Evolutionary conservation across 139 green algal genomes (phyloP), one percentile per base, ranked within the genome.

Genomic region (Chlorella sp.): DNA sequence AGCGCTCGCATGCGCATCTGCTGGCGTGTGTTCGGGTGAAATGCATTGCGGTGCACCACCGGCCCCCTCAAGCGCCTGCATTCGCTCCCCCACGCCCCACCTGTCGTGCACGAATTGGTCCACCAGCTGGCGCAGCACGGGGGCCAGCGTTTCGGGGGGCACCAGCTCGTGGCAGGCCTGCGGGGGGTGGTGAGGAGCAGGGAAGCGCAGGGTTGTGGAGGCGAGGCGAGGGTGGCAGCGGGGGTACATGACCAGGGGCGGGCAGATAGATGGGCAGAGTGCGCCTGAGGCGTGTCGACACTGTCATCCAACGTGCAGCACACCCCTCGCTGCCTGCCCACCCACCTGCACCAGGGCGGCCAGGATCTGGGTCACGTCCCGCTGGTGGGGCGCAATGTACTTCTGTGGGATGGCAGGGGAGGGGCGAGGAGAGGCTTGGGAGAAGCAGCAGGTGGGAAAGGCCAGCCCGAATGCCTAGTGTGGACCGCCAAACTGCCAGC

Each of bases 81-180:
- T n/a, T n/a, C n/a, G n/a, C n/a, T n/a, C n/a, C 44, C 9, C 44
- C 44, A 9, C 13, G 63, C 76, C n/a, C 23, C 76, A 82, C 76
- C 60, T 92, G 93, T 99, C 97, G 83, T 99, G 94, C 75, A 99
- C 92, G 87, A 99, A 99, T 75, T 96, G 88, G 90, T 99, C 96
- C 47, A 98, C 96, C 83, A 99, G 90, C 87, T 99, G 97, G 28
- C 90, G 81, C 86, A 99, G 87, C 71, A 99, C 91, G 13, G 96
- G 95, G 34, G 92, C 90, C 84, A 99, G 89, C 30, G 75, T 87
- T 5, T 99, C 97, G 5, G 97, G 96, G 6, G 97, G 97, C 55
- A 99, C 97, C 73, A 97, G 88, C 32, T 98, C 93, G 88, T 99
- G 97, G 51, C 87, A 92, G 6, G 94, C 94, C 88, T 98, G 92